A percentile compares a stretch with the other conserved stretches of the same genome.
Conservation (phyloP, 257 asterid genomes). For the Eucommia ulmoides region DNA sequence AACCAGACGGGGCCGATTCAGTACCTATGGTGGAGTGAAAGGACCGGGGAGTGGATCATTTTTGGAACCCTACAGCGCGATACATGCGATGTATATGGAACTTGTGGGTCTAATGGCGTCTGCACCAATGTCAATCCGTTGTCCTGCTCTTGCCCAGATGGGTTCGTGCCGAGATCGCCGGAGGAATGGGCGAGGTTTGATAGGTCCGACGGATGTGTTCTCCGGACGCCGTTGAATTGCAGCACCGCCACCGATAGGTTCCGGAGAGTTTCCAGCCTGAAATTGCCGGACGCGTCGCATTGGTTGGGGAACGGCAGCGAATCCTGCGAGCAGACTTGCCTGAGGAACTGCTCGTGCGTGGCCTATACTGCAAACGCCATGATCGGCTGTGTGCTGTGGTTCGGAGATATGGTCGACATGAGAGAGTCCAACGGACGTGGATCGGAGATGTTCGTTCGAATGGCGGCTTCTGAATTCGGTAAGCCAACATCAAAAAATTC, state of each 20-base stretch:
- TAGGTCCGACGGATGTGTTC: conserved; percentile 15
- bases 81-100: conserved; percentile 9
- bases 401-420: conserved; percentile 10
- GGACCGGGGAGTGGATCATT: no score
- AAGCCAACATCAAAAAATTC: no score
- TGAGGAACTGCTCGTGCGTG: conserved; percentile 11
- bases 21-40: no score
- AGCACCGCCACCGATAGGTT: conserved; percentile 8
- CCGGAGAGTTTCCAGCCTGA: conserved; percentile 4
- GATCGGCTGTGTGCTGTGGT: conserved; percentile 15
- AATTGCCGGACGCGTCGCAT: conserved; percentile 14
- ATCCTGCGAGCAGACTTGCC: conserved; percentile 13
- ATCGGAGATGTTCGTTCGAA: conserved; percentile 8
- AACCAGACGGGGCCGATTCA: no score
- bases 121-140: conserved; percentile 6
- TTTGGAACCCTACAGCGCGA: no score
- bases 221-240: conserved; percentile 9
- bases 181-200: conserved; percentile 4
- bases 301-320: conserved; percentile 4
- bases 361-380: conserved; percentile 13
- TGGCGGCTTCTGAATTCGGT: conserved; percentile 20
- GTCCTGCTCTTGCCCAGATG: conserved; percentile 11
- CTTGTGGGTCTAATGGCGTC: conserved; percentile 16
- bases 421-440: neutral
- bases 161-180: conserved; percentile 13